Percentiles rank a stretch among this genome's conserved stretches.
Conservation (phyloP, 495 filamentous ascomycete genomes). For the Trichocladium antarcticum region DNA sequence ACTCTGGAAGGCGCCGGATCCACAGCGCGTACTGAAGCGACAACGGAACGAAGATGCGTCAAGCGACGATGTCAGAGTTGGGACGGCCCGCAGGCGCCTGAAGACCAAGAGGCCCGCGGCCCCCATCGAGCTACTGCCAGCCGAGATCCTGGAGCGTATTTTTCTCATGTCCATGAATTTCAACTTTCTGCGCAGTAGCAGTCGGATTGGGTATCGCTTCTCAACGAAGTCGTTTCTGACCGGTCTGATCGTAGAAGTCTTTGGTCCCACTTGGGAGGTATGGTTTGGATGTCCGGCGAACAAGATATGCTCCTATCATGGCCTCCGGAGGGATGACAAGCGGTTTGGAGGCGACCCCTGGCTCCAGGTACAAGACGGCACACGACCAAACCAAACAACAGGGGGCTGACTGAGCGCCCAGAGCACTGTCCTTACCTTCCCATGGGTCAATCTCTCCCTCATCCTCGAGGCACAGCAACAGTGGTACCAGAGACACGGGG, state of each 20-base stretch:
- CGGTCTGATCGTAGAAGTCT: conserved; percentile 24
- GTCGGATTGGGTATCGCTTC: conserved; percentile 26
- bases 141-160: conserved; percentile 36
- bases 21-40: conserved; percentile 1
- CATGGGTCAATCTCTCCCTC: conserved; percentile 22
- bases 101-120: conserved; percentile 18
- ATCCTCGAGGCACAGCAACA: conserved; percentile 24
- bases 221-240: conserved; percentile 21
- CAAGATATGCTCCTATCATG: neutral
- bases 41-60: neutral
- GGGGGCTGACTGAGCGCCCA: conserved; percentile 2
- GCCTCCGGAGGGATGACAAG: neutral
- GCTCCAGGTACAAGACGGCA: conserved; percentile 24
- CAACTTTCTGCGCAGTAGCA: conserved; percentile 29
- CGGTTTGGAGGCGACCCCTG: conserved; percentile 20
- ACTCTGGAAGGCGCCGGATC: conserved; percentile 14
- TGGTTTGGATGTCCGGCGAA: conserved; percentile 17
- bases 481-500: conserved; percentile 17
- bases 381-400: neutral
- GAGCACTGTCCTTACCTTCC: conserved; percentile 23
- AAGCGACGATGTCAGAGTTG: neutral
- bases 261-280: conserved; percentile 31
- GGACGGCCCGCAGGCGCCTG: neutral
- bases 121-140: conserved; percentile 28
- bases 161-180: conserved; percentile 30